phyloP scores from a whole-genome alignment of 2,329 filamentous ascomycete genomes.

The Fusarium pseudoanthophilum region DNA sequence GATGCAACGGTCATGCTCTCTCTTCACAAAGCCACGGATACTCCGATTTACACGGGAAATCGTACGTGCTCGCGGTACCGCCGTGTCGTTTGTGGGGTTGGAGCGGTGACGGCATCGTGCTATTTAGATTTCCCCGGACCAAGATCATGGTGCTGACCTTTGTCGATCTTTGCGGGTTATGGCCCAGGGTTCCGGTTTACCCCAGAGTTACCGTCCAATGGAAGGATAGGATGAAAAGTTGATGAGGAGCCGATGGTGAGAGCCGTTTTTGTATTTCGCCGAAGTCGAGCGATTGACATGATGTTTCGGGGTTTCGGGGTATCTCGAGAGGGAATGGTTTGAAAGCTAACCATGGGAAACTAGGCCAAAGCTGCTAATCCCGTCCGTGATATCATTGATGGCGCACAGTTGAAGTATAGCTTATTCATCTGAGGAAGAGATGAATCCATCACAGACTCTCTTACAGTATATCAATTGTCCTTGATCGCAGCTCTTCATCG shows the following conservation, averaged over 20 bases:
- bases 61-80: background rate
- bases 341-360: background rate
- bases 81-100: background rate
- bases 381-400: background rate
- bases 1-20: slow-evolving; percentile 14
- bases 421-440: no score
- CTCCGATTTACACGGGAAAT: background rate
- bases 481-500: no score
- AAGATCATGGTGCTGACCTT: slow-evolving; percentile 6
- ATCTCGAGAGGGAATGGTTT: background rate
- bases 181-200: slow-evolving; percentile 16
- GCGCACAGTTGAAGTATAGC: background rate
- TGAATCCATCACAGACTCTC: background rate
- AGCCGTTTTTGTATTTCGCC: slow-evolving; percentile 9
- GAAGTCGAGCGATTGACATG: background rate
- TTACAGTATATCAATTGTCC: no score
- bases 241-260: background rate
- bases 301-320: slow-evolving; percentile 23
- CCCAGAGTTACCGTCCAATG: slow-evolving; percentile 20
- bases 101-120: slow-evolving; percentile 16
- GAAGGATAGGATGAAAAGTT: background rate
- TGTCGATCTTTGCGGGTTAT: slow-evolving; percentile 24
- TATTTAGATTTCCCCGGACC: background rate
- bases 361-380: background rate
- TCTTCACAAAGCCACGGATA: background rate